A percentile compares a stretch with the other conserved stretches of the same genome.
Evolutionary conservation across 2,329 filamentous ascomycete genomes (phyloP).

Genomic region (Didymella pinodella): DNA sequence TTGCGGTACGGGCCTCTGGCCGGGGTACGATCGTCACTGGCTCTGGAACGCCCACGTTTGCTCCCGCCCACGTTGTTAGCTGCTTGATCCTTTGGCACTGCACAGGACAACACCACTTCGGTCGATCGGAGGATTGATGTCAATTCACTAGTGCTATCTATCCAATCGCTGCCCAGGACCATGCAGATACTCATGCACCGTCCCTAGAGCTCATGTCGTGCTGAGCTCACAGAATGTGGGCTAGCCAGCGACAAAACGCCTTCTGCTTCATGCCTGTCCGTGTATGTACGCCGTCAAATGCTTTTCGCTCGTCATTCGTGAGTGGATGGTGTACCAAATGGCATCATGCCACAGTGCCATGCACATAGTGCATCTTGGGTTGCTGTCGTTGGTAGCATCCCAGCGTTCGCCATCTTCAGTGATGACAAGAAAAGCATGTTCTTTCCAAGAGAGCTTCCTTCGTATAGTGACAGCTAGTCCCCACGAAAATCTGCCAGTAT

Average conservation of each 20-base stretch:
- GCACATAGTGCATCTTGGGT: conserved; percentile 2
- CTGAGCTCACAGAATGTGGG: conserved; percentile 13
- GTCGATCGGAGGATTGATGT: conserved; percentile 26
- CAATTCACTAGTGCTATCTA: conserved; percentile 21
- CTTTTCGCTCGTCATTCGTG: conserved; percentile 11
- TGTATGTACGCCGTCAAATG: conserved; percentile 6
- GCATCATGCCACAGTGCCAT: conserved; percentile 17
- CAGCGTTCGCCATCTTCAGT: not conserved
- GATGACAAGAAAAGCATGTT: conserved; percentile 1
- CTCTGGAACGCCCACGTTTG: conserved; percentile 49
- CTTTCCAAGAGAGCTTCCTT: conserved; percentile 22
- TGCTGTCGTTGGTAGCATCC: conserved; percentile 2
- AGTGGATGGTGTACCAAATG: conserved; percentile 26
- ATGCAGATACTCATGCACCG: conserved; percentile 23
- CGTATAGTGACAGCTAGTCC: conserved; percentile 17
- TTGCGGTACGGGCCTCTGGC: conserved; percentile 30
- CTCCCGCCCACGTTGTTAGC: conserved; percentile 31
- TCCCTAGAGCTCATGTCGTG: conserved; percentile 26
- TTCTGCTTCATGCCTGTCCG: conserved; percentile 7
- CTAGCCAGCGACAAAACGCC: conserved; percentile 23
- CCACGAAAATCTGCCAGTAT: conserved; percentile 8
- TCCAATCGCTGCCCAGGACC: conserved; percentile 21
- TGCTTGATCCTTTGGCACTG: conserved; percentile 29
- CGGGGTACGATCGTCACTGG: conserved; percentile 28
- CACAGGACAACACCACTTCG: conserved; percentile 25